Evolutionary conservation across 2,329 filamentous ascomycete species (phyloP), one percentile per base, ranked within the genome.

Genomic region (Cladobotryum mycophilum): DNA sequence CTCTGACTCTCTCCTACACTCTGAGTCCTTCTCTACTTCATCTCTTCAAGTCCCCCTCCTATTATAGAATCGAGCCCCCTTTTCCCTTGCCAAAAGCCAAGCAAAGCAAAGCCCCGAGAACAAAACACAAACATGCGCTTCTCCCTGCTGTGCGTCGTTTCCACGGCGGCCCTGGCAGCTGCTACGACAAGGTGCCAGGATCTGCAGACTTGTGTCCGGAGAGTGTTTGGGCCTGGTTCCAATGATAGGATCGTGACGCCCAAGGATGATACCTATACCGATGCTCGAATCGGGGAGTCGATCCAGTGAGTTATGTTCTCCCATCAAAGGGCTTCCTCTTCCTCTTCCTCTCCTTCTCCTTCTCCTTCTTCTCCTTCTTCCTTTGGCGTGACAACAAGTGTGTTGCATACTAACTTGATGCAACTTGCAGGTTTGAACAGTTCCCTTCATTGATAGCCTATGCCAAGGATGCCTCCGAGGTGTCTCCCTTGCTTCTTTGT

Each of bases 401-500:
- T 20, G 20, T 3, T 20, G 5, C 5, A 20, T 20, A 20, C 20
- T 20, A 20, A 20, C 20, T 20, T 5, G 20, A 20, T 20, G 6
- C 25, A n/a, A n/a, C 30, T 15, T 36, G 7, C 14, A 49, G 47
- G 20, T 45, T 47, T 17, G 34, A 45, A 3, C 51, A 55, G 38
- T 15, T 51, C n/a, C 55, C 48, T 37, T 12, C 34, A 15, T 35
- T 53, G 30, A 52, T 54, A 25, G 45, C 53, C 18, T 57, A 45
- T 35, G 53, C 51, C 2, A 45, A 49, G 30, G 36, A 53, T 11
- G 41, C 49, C 14, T 40, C 38, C 9, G 49, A 58, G 15, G 47
- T 58, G 22, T 37, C 51, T 3, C 48, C 44, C 17, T 44, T 57
- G 14, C 15, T 57, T 2, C 30, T 46, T n/a, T 54, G 55, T 36